Evolutionary conservation across 345 rosid genomes (phyloP).

Genomic region (Linum usitatissimum): DNA sequence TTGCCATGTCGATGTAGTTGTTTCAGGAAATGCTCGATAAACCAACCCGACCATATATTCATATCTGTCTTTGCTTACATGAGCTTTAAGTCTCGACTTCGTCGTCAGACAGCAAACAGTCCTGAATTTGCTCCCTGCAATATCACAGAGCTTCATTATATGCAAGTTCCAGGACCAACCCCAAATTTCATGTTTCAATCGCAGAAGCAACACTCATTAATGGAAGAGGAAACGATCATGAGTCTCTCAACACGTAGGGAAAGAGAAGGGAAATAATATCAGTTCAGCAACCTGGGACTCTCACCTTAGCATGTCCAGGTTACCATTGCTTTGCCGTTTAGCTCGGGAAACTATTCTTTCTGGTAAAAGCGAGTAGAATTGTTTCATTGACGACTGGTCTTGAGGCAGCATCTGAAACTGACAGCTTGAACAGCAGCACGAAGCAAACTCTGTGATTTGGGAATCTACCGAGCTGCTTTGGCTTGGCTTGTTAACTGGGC

Average conservation of each 20-base stretch:
- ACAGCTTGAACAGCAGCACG: constrained; percentile 76
- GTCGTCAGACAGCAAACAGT: constrained; percentile 54
- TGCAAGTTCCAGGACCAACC: neutral
- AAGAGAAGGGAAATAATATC: constrained; percentile 6
- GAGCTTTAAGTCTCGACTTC: constrained; percentile 39
- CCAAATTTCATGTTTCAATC: too few species aligned
- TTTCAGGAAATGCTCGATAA: neutral
- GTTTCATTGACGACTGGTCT: constrained; percentile 42
- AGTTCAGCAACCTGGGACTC: constrained; percentile 3
- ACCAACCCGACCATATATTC: neutral
- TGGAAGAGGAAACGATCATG: too few species aligned
- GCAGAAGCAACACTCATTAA: too few species aligned
- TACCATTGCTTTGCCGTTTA: constrained; percentile 15
- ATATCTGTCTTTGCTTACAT: neutral
- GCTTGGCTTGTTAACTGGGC: constrained; percentile 35
- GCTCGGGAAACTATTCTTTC: constrained; percentile 38
- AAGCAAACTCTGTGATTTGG: constrained; percentile 23
- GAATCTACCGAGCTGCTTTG: constrained; percentile 14
- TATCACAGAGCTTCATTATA: neutral
- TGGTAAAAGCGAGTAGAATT: constrained; percentile 46
- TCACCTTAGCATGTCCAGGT: constrained; percentile 50
- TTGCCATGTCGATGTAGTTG: neutral
- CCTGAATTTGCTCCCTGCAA: constrained; percentile 75
- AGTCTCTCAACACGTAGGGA: constrained; percentile 8
- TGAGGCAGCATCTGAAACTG: constrained; percentile 77